These are phyloP conservation scores for Calonectria pauciramosa DNA, from an alignment of 2,329 filamentous ascomycete genomes.

Conservation along the genomic window DNA sequence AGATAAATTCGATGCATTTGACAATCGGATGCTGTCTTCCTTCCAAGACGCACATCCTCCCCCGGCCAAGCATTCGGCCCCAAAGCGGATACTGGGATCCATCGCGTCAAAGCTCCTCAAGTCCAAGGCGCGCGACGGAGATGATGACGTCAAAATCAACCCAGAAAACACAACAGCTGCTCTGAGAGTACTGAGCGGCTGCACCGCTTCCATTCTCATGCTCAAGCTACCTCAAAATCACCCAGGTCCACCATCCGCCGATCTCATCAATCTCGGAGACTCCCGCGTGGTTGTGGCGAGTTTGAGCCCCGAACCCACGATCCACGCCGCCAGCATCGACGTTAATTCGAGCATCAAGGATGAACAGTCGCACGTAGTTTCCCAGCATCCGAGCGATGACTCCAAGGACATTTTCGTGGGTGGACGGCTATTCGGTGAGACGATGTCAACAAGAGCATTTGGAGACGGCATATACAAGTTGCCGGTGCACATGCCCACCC, in stretches of 20 bases:
- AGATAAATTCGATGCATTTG: not conserved
- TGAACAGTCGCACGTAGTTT: not conserved
- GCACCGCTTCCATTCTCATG: conserved; percentile 17
- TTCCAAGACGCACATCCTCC: conserved; percentile 9
- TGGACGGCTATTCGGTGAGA: conserved; percentile 12
- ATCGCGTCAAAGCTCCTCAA: not conserved
- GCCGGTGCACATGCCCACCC: not conserved
- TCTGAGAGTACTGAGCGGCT: conserved; percentile 11
- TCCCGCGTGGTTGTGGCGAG: conserved; percentile 14
- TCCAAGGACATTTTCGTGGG: conserved; percentile 14
- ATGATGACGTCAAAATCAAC: not conserved
- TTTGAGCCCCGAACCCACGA: not conserved
- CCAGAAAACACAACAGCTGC: conserved; percentile 1
- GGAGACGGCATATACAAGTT: conserved; percentile 18
- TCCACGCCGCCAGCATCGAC: not conserved
- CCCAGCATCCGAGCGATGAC: conserved; percentile 14
- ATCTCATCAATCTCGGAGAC: conserved; percentile 15
- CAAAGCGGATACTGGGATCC: not conserved
- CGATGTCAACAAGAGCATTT: conserved; percentile 12
- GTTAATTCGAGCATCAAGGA: conserved; percentile 5
- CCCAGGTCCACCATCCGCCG: not conserved
- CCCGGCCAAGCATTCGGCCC: not conserved
- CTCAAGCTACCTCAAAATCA: not conserved
- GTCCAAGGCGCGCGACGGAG: not conserved
- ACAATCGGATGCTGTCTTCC: not conserved